Evolutionary conservation across 352 stramenopile species (phyloP).

Genomic region (Globisporangium cederbergense): DNA sequence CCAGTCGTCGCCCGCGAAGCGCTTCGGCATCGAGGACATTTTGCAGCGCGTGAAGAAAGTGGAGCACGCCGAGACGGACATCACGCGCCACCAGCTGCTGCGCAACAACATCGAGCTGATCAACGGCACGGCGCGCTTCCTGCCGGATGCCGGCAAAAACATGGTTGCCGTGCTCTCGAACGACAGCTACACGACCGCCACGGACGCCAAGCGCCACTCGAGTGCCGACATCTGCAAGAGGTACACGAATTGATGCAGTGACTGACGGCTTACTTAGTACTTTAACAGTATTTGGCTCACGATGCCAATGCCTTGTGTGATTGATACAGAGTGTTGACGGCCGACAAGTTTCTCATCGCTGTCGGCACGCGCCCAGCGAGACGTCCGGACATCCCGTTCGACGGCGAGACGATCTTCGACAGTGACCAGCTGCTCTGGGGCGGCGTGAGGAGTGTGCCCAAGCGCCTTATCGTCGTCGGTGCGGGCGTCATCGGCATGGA

Average conservation of each 20-base stretch:
- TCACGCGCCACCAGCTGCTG: slow-evolving; percentile 79
- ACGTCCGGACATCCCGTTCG: slow-evolving; percentile 80
- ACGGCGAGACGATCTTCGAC: slow-evolving; percentile 84
- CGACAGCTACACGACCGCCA: slow-evolving; percentile 74
- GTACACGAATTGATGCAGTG: slow-evolving; percentile 21
- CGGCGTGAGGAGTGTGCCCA: slow-evolving; percentile 63
- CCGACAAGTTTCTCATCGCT: slow-evolving; percentile 84
- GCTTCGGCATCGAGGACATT: slow-evolving; percentile 79
- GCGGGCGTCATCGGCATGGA: slow-evolving; percentile 91
- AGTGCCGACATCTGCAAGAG: slow-evolving; percentile 84
- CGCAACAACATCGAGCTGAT: slow-evolving; percentile 81
- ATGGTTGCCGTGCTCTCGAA: slow-evolving; percentile 86
- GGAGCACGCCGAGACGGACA: slow-evolving; percentile 78
- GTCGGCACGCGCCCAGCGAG: slow-evolving; percentile 83
- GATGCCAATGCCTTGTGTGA: not conserved
- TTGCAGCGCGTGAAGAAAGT: slow-evolving; percentile 83
- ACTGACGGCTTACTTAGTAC: too few species aligned
- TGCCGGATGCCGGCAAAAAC: slow-evolving; percentile 58
- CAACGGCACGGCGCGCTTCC: slow-evolving; percentile 74
- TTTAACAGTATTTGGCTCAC: not conserved
- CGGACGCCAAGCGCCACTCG: slow-evolving; percentile 66
- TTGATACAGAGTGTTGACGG: slow-evolving; percentile 62
- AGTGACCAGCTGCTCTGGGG: slow-evolving; percentile 86
- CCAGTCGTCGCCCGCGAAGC: slow-evolving; percentile 57
- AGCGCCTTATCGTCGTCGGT: slow-evolving; percentile 78